Conservation (phyloP, 768 basidiomycete genomes). For the Boletus barrowsii region DNA sequence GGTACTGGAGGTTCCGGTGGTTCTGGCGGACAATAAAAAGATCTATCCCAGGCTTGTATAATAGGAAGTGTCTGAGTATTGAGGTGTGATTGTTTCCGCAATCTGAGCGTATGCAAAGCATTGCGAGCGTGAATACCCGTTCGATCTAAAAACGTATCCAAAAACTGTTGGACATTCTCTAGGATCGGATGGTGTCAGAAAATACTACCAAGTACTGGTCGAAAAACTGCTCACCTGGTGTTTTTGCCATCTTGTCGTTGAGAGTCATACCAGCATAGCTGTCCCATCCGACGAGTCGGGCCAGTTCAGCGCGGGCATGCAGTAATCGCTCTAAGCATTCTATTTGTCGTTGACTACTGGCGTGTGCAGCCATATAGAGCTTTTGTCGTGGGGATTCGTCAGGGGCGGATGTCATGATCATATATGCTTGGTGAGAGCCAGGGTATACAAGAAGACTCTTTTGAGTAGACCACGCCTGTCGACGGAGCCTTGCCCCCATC, state of each 20-base stretch:
- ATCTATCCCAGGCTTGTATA: conserved; percentile 96
- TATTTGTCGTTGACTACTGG: conserved; percentile 72
- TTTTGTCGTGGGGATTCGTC: conserved; percentile 77
- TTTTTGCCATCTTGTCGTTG: conserved; percentile 96
- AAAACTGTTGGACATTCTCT: conserved; percentile 87
- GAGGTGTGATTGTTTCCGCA: conserved; percentile 74
- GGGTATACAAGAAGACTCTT: conserved; percentile 79
- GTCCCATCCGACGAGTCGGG: conserved; percentile 76
- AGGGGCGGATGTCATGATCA: conserved; percentile 89
- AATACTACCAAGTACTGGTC: background rate
- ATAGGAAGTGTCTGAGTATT: conserved; percentile 52
- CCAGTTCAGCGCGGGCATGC: conserved; percentile 74
- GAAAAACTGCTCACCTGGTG: conserved; percentile 57
- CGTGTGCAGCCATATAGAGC: conserved; percentile 80
- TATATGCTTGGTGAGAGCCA: conserved; percentile 84
- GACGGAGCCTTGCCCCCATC: conserved; percentile 68
- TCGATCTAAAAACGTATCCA: conserved; percentile 75
- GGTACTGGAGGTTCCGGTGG: conserved; percentile 71
- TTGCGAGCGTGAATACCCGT: conserved; percentile 73
- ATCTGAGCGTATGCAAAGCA: conserved; percentile 65
- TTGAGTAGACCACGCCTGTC: conserved; percentile 74
- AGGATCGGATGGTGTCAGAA: conserved; percentile 1
- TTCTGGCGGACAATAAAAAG: conserved; percentile 85
- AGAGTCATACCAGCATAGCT: conserved; percentile 88
- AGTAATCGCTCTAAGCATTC: conserved; percentile 74